Evolutionary conservation across 306 rosid genomes (phyloP).

Genomic region (Castanea crenata): DNA sequence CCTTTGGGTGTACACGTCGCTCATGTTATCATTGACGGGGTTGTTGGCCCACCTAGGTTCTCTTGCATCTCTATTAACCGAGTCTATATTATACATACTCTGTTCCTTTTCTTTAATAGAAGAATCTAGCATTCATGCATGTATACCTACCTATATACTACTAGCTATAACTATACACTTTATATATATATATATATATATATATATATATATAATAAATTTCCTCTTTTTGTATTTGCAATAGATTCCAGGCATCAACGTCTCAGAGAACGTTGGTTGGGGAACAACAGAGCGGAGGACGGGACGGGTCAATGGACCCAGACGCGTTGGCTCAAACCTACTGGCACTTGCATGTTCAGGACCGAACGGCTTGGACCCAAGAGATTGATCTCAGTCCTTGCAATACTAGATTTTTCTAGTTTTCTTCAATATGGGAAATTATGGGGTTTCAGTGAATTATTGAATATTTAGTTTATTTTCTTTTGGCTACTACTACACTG

Average conservation of each 20-base stretch:
- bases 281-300: constrained; percentile 36
- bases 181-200: too few species aligned
- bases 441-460: too few species aligned
- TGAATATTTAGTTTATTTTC: too few species aligned
- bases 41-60: constrained; percentile 78
- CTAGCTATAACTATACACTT: too few species aligned
- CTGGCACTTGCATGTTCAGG: constrained; percentile 90
- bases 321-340: constrained; percentile 86
- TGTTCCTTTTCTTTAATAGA: background rate
- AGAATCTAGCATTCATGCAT: too few species aligned
- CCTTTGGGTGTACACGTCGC: constrained; percentile 88
- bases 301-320: constrained; percentile 61
- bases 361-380: constrained; percentile 84
- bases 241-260: constrained; percentile 5
- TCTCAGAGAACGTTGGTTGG: constrained; percentile 34
- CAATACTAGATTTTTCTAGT: constrained; percentile 41
- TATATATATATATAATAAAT: too few species aligned
- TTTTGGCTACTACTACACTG: too few species aligned
- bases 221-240: constrained; percentile 5
- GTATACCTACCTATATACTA: too few species aligned
- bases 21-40: constrained; percentile 84
- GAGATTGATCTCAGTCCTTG: constrained; percentile 85
- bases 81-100: background rate
- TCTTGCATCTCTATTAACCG: background rate
- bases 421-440: background rate